Evolutionary conservation across 192 early-diverging fungal genomes (phyloP), one percentile per base, ranked within the genome.

Genomic region (Chytriomyces confervae): DNA sequence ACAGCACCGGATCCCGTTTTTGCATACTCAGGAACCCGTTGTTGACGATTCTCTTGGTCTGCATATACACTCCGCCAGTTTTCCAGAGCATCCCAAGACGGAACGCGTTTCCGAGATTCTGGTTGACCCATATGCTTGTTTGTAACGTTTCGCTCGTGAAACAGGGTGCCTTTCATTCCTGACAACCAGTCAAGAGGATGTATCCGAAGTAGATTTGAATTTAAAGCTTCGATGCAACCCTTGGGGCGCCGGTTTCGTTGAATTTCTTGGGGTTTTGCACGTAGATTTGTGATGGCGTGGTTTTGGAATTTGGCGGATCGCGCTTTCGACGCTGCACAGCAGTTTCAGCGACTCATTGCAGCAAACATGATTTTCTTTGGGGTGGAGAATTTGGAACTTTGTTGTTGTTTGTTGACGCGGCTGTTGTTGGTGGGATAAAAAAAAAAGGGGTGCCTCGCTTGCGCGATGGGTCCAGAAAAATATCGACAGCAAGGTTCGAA

Each of bases 81-180:
- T 82, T 66, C 23, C 61, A 82, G 6, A 82, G 13, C 11, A 76
- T 45, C 11, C 77, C 81, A 11, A 82, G 48, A 6, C 81, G 71
- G 18, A 75, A 65, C 7, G 81, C 81, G 69, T 82, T 82, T 10
- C 81, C 77, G 20, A 82, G 75, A 49, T 79, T 82, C 47, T 82
- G 81, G 18, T 63, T 62, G 13, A 82, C 78, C 81, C 81, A 82
- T 10, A 23, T 29, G 23, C 48, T 61, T 8, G 75, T 20, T 29
- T 49, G 61, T 43, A 62, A 80, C 10, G 10, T 13, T 9, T 63
- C 75, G 20, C 23, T 20, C 46, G 49, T 44, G 24, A 45, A 82
- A 77, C 81, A 82, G 81, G 3, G 81, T 82, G 23, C 75, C 50
- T 43, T 50, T 27, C 47, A 82, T 79, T 27, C 62, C 62, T 3